phyloP scores from a whole-genome alignment of 306 rosid genomes.

The Prunus kanzakura region DNA sequence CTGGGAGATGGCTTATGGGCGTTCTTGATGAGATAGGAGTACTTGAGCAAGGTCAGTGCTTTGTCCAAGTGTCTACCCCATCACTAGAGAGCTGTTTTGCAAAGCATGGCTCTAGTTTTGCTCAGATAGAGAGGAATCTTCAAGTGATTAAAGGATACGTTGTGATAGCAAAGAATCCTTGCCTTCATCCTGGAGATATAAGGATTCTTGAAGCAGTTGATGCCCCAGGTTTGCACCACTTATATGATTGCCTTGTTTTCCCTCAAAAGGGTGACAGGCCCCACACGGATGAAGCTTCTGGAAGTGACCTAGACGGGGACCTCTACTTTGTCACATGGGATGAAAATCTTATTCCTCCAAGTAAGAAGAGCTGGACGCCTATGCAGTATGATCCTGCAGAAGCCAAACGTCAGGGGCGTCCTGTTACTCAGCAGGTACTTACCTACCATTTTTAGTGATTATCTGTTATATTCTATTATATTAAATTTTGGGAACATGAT shows the following conservation, averaged over 20 bases:
- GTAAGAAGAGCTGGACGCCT: slow-evolving; percentile 74
- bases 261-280: slow-evolving; percentile 93
- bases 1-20: slow-evolving; percentile 91
- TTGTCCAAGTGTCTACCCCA: slow-evolving; percentile 75
- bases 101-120: slow-evolving; percentile 79
- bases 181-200: slow-evolving; percentile 92
- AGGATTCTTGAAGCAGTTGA: slow-evolving; percentile 88
- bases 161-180: slow-evolving; percentile 81
- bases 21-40: slow-evolving; percentile 68
- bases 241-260: slow-evolving; percentile 82
- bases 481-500: background rate
- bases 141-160: slow-evolving; percentile 59
- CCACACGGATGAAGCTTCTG: slow-evolving; percentile 92
- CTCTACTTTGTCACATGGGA: slow-evolving; percentile 95
- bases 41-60: slow-evolving; percentile 82
- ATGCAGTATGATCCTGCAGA: slow-evolving; percentile 61
- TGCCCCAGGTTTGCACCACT: slow-evolving; percentile 63
- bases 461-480: slow-evolving; percentile 14
- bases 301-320: slow-evolving; percentile 94
- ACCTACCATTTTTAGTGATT: slow-evolving; percentile 2
- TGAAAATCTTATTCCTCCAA: slow-evolving; percentile 76
- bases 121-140: slow-evolving; percentile 43
- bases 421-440: slow-evolving; percentile 41
- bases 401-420: slow-evolving; percentile 25
- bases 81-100: slow-evolving; percentile 67